Conservation (phyloP, 148 eudicot genomes). For the Nepenthes gracilis region DNA sequence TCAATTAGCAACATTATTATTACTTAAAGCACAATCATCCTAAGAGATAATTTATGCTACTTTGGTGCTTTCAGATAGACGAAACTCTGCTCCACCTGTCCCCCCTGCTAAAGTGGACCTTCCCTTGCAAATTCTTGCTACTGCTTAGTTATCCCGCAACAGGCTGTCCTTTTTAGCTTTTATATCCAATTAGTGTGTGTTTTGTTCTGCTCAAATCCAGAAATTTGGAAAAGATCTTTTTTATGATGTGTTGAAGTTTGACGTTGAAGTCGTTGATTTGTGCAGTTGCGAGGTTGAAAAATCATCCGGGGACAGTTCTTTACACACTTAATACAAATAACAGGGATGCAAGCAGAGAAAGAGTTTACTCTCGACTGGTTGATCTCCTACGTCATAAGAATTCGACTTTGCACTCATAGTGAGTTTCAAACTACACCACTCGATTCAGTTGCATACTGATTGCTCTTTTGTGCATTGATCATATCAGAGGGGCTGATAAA, state of each 20-base stretch:
- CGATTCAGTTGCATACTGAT: no score
- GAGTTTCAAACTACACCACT: no score
- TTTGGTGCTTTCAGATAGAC: no score
- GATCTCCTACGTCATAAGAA: conserved; percentile 17
- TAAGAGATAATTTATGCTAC: background rate
- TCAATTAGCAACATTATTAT: background rate
- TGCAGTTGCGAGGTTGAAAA: conserved; percentile 83
- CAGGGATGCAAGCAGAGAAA: conserved; percentile 55
- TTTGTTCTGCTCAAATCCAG: background rate
- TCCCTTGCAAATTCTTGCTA: no score
- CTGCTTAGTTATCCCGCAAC: no score
- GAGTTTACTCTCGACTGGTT: conserved; percentile 36
- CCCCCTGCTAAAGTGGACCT: background rate
- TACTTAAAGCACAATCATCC: background rate
- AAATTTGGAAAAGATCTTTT: background rate
- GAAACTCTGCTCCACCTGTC: background rate
- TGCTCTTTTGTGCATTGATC: no score
- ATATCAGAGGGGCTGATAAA: no score
- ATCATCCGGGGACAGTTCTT: conserved; percentile 68
- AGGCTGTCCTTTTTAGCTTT: background rate
- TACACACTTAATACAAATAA: conserved; percentile 43
- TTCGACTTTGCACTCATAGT: no score
- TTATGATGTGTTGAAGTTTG: background rate
- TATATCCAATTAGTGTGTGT: background rate
- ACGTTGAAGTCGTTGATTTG: background rate